Evolutionary conservation across 1,139 yeast genomes (phyloP), one percentile per base, ranked within the genome.

Genomic region (Hanseniaspora uvarum): DNA sequence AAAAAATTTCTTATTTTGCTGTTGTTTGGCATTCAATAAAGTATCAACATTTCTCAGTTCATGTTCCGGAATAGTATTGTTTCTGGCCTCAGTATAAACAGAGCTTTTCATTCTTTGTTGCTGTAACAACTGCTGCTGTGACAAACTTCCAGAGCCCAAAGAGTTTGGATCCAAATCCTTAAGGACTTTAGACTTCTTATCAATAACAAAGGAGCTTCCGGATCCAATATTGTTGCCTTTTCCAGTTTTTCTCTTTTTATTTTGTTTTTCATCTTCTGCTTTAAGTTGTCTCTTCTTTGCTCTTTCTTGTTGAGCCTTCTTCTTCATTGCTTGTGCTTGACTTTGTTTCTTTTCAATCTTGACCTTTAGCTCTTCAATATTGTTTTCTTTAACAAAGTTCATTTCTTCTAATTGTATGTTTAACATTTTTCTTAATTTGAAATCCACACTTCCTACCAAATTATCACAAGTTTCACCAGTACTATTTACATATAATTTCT

Each of bases 51-150:
- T 86, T 38, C 85, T 81, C 60, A 89, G 74, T 54, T 87, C 95
- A 77, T 89, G 77, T 68, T 89, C 96, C 12, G 97, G 96, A 61
- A 89, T 85, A 70, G 88, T 86, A 2, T 95, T 84, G 30, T 94
- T 84, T 11, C 96, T 94, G 44, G 87, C 70, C 60, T 86, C 84
- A 62, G 86, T 94, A 69, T 86, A 86, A 10, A 94, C 89, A 63
- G 85, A 95, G 49, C 72, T 71, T 31, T 48, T 45, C 36, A 36
- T 36, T 26, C 63, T 60, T 46, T 60, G 58, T n/a, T 53, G 56
- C 18, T 47, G 52, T 40, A 55, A 59, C 50, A 56, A 56, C 39
- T 57, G 59, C 37, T 59, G 62, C 54, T 56, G 57, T 21, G 51
- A 55, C 40, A 30, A 26, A 16, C 36, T 46, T 54, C 41, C 53